phyloP scores from a whole-genome alignment of 768 basidiomycete species.

The Leccinum longicurvipes region DNA sequence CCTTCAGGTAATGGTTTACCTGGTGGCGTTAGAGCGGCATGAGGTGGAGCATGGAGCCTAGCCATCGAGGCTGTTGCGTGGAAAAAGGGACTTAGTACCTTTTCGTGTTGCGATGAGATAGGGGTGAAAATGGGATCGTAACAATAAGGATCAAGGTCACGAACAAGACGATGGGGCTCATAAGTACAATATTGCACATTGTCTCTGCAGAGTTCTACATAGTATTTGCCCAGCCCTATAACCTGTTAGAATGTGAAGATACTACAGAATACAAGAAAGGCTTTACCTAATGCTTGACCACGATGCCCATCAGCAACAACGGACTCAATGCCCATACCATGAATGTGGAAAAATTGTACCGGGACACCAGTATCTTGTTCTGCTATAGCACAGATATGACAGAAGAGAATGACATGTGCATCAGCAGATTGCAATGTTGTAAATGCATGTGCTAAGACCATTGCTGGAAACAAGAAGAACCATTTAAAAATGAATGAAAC shows the following conservation, averaged over 20 bases:
- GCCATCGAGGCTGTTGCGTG: too few species aligned
- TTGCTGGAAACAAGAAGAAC: too few species aligned
- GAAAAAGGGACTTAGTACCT: too few species aligned
- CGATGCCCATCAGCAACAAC: conserved; percentile 7
- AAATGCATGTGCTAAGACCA: conserved; percentile 21
- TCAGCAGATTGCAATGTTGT: conserved; percentile 26
- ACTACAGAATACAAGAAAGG: not conserved
- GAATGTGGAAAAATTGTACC: not conserved
- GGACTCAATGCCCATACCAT: not conserved
- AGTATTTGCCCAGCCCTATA: conserved; percentile 5
- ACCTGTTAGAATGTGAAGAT: not conserved
- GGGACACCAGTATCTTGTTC: not conserved
- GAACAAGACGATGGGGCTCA: not conserved
- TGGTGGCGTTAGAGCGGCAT: too few species aligned
- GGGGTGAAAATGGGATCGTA: too few species aligned
- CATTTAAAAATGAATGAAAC: too few species aligned
- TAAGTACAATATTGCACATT: not conserved
- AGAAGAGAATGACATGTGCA: conserved; percentile 24
- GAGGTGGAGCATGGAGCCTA: too few species aligned
- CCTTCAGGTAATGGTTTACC: too few species aligned
- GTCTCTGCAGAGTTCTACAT: not conserved
- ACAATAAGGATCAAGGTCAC: not conserved
- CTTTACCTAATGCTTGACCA: conserved; percentile 2
- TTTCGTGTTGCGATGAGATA: too few species aligned
- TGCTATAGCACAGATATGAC: conserved; percentile 16